Percentiles rank a stretch among this genome's conserved stretches.
Evolutionary conservation across 345 rosid genomes (phyloP).

Genomic region (Abelmoschus esculentus): DNA sequence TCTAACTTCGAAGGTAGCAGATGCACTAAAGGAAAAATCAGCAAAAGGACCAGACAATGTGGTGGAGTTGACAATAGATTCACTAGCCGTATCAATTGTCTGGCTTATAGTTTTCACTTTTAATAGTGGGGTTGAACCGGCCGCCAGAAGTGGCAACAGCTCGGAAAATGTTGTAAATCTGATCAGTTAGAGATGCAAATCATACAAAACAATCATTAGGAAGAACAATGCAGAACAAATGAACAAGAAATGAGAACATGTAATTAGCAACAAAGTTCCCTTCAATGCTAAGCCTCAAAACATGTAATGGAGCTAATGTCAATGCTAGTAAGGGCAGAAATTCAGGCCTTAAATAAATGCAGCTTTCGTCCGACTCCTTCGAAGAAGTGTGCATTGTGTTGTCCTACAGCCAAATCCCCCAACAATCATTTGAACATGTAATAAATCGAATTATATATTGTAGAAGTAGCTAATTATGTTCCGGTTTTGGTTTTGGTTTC

Average conservation of each 20-base stretch:
- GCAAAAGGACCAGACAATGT: constrained; percentile 74
- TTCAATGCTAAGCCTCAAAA: neutral
- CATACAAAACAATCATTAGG: neutral
- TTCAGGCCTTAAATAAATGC: neutral
- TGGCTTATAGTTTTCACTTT: constrained; percentile 69
- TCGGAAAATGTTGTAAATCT: constrained; percentile 94
- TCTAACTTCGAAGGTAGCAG: constrained; percentile 74
- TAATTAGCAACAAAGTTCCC: neutral
- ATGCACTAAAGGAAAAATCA: constrained; percentile 72
- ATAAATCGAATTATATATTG: no score
- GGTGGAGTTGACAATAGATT: constrained; percentile 52
- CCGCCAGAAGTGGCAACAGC: constrained; percentile 81
- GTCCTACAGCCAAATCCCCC: no score
- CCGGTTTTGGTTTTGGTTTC: no score
- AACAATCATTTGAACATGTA: no score
- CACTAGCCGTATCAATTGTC: constrained; percentile 45
- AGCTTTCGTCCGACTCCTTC: neutral
- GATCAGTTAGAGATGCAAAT: constrained; percentile 8
- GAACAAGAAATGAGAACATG: neutral
- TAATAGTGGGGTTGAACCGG: constrained; percentile 55
- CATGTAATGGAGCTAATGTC: neutral
- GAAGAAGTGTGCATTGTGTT: no score
- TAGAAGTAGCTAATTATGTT: no score
- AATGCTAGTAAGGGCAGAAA: neutral
- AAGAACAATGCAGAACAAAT: neutral